Percentiles rank a stretch among this genome's conserved stretches.
These are phyloP conservation scores for Ceriops zippeliana DNA, from an alignment of 345 rosid genomes.

Conservation along the genomic window DNA sequence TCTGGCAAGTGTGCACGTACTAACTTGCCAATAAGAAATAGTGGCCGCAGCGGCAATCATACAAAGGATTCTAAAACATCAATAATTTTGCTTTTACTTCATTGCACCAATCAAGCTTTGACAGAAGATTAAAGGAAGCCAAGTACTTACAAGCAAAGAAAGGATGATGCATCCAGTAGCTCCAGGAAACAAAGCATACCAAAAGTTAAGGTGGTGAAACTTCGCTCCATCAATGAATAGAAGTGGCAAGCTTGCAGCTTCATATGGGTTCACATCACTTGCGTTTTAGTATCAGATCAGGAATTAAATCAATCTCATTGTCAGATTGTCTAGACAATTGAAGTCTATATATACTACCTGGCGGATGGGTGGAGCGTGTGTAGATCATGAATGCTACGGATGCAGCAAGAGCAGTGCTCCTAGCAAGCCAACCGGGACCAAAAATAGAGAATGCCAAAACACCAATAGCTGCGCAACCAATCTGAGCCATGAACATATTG, in stretches of 20 bases:
- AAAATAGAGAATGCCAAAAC: conserved; percentile 63
- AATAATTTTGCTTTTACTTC: neutral
- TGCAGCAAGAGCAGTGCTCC: conserved; percentile 71
- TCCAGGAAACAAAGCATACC: conserved; percentile 89
- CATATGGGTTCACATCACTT: neutral
- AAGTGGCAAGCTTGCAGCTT: conserved; percentile 93
- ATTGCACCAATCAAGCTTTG: neutral
- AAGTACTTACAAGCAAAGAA: conserved; percentile 57
- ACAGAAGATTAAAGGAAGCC: neutral
- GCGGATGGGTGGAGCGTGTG: conserved; percentile 73
- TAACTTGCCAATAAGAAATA: no score
- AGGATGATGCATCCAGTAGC: conserved; percentile 80
- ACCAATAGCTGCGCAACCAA: conserved; percentile 89
- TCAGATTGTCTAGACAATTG: neutral
- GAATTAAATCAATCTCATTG: neutral
- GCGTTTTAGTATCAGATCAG: neutral
- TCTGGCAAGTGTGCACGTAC: no score
- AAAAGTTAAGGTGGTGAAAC: conserved; percentile 60
- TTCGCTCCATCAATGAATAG: conserved; percentile 82
- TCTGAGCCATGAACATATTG: conserved; percentile 88
- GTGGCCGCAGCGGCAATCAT: no score
- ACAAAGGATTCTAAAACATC: neutral
- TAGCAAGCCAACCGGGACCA: conserved; percentile 87
- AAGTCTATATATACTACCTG: conserved; percentile 43
- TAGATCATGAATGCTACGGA: conserved; percentile 81